These are phyloP conservation scores for Moricandia moricandioides DNA, from an alignment of 345 rosid species.

Conservation along the genomic window DNA sequence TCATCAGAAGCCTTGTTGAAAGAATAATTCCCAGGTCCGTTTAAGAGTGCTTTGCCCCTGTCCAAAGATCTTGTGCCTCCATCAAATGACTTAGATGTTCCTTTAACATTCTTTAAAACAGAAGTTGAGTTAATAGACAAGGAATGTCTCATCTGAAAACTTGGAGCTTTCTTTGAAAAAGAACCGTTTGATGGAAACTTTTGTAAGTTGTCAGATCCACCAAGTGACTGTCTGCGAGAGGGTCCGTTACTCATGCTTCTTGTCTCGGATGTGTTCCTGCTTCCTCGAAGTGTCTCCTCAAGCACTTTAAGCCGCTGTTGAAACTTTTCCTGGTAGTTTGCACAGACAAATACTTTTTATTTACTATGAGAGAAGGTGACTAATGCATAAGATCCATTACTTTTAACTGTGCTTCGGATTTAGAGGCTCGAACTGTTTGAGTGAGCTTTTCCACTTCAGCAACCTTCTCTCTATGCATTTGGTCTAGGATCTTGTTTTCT, in stretches of 20 bases:
- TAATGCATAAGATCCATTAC: no score
- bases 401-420: slow-evolving; percentile 93
- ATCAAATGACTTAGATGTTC: slow-evolving; percentile 95
- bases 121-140: slow-evolving; percentile 57
- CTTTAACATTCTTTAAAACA: slow-evolving; percentile 90
- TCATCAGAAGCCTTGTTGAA: slow-evolving; percentile 73
- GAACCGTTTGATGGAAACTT: slow-evolving; percentile 77
- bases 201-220: slow-evolving; percentile 83
- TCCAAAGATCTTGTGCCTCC: slow-evolving; percentile 96
- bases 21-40: slow-evolving; percentile 66
- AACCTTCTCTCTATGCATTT: slow-evolving; percentile 94
- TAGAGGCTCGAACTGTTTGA: slow-evolving; percentile 92
- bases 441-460: slow-evolving; percentile 99
- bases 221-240: slow-evolving; percentile 92
- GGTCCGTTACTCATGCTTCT: slow-evolving; percentile 84
- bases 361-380: neutral
- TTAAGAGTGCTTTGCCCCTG: slow-evolving; percentile 64
- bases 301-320: slow-evolving; percentile 88
- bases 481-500: slow-evolving; percentile 97
- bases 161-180: slow-evolving; percentile 63
- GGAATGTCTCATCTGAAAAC: slow-evolving; percentile 49
- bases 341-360: neutral
- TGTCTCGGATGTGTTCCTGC: slow-evolving; percentile 55
- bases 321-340: slow-evolving; percentile 73
- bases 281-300: slow-evolving; percentile 86